These are phyloP conservation scores for Exophiala calicioides DNA, from an alignment of 2,329 filamentous ascomycete species.

Conservation along the genomic window DNA sequence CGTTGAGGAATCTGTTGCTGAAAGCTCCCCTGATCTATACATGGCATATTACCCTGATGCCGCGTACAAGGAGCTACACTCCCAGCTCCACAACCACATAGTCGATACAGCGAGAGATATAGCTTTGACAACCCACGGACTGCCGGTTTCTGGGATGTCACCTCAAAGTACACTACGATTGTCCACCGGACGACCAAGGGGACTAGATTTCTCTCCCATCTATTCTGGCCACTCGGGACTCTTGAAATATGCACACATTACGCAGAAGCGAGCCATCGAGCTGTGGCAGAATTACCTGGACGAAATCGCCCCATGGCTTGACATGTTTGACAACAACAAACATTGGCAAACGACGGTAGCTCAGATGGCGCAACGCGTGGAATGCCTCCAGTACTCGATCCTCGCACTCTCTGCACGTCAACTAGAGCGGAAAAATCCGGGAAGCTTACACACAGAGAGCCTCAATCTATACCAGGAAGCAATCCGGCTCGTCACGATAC, in stretches of 20 bases:
- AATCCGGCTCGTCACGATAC: slow-evolving; percentile 51
- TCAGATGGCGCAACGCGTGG: slow-evolving; percentile 42
- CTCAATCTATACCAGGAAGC: slow-evolving; percentile 57
- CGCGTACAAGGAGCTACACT: slow-evolving; percentile 1
- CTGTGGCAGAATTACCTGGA: slow-evolving; percentile 13
- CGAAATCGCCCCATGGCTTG: no score
- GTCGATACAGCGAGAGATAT: not conserved
- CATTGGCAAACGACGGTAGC: slow-evolving; percentile 54
- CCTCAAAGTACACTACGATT: not conserved
- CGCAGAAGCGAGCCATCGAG: not conserved
- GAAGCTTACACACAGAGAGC: slow-evolving; percentile 50
- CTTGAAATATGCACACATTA: not conserved
- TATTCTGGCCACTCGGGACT: not conserved
- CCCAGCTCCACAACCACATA: slow-evolving; percentile 6
- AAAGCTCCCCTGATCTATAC: slow-evolving; percentile 1
- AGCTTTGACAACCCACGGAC: not conserved
- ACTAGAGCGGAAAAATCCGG: slow-evolving; percentile 53
- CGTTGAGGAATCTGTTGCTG: not conserved
- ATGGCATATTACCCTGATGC: not conserved
- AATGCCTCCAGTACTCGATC: slow-evolving; percentile 52
- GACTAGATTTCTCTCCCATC: not conserved
- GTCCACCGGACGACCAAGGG: not conserved
- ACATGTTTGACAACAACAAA: slow-evolving; percentile 55
- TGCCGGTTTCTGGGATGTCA: no score
- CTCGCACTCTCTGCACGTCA: slow-evolving; percentile 57